These are phyloP conservation scores for Saturnispora mendoncae DNA, from an alignment of 805 yeast genomes.

Conservation along the genomic window DNA sequence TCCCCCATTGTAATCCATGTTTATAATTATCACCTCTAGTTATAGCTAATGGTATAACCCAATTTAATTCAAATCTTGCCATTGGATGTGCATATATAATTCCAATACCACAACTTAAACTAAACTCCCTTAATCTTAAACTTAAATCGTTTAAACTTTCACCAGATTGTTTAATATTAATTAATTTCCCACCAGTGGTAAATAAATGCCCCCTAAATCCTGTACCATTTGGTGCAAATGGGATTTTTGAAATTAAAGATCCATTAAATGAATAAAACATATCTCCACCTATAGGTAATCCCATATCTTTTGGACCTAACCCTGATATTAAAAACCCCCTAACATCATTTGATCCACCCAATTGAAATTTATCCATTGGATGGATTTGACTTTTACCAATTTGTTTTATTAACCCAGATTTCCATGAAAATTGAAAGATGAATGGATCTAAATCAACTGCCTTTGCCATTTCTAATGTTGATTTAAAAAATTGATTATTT, in stretches of 20 bases:
- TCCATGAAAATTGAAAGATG: constrained; percentile 19
- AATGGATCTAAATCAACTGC: constrained; percentile 18
- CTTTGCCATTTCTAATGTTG: constrained; percentile 32
- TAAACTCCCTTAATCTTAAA: constrained; percentile 7
- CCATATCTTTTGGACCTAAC: constrained; percentile 45
- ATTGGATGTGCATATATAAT: constrained; percentile 46
- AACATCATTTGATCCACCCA: constrained; percentile 55
- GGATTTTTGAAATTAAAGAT: constrained; percentile 36
- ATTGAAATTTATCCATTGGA: constrained; percentile 43
- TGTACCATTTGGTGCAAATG: constrained; percentile 33
- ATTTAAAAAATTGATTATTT: constrained; percentile 33
- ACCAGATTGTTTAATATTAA: constrained; percentile 13
- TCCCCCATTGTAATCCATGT: constrained; percentile 51
- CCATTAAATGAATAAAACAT: constrained; percentile 38
- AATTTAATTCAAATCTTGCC: constrained; percentile 51
- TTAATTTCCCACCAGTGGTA: constrained; percentile 39
- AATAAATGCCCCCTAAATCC: constrained; percentile 43
- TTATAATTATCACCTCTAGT: constrained; percentile 39
- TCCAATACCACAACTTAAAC: constrained; percentile 39
- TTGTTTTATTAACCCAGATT: constrained; percentile 22
- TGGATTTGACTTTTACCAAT: constrained; percentile 21
- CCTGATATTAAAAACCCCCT: constrained; percentile 45
- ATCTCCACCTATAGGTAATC: constrained; percentile 46
- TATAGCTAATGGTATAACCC: constrained; percentile 40
- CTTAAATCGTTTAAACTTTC: constrained; percentile 8